Conservation (phyloP, 257 asterid genomes). For the Przewalskia tangutica region DNA sequence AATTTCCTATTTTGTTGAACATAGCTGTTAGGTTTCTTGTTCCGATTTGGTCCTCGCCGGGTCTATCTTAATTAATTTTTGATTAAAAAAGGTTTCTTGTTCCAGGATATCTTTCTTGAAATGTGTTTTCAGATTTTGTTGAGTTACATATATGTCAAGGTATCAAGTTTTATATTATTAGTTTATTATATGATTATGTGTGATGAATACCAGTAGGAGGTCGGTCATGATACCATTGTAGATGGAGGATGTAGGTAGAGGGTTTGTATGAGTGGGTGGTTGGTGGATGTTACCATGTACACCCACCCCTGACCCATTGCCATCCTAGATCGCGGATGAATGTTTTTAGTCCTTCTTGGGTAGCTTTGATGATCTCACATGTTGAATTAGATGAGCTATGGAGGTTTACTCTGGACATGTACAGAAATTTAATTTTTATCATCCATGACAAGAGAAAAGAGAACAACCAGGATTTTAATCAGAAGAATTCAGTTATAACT, state of each 20-base stretch:
- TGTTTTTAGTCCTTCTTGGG: not conserved
- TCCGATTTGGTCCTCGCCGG: too few relatives aligned
- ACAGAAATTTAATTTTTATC: not conserved
- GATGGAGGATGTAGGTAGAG: not conserved
- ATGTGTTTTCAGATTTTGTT: not conserved
- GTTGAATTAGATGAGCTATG: not conserved
- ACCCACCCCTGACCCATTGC: not conserved
- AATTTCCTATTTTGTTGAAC: not conserved
- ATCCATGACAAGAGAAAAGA: not conserved
- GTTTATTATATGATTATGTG: not conserved
- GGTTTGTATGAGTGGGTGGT: not conserved
- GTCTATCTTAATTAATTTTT: too few relatives aligned
- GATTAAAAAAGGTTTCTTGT: not conserved
- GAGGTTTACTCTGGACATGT: not conserved
- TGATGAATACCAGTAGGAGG: not conserved
- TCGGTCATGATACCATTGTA: not conserved
- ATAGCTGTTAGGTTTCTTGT: not conserved
- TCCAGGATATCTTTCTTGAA: not conserved
- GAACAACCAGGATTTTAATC: not conserved
- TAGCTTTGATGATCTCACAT: not conserved
- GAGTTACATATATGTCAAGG: not conserved
- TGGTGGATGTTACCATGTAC: not conserved
- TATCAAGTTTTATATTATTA: not conserved
- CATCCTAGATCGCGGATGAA: not conserved
- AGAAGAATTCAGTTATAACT: not conserved